Evolutionary conservation across 148 eudicot genomes (phyloP).

Genomic region (Arctostaphylos glauca): DNA sequence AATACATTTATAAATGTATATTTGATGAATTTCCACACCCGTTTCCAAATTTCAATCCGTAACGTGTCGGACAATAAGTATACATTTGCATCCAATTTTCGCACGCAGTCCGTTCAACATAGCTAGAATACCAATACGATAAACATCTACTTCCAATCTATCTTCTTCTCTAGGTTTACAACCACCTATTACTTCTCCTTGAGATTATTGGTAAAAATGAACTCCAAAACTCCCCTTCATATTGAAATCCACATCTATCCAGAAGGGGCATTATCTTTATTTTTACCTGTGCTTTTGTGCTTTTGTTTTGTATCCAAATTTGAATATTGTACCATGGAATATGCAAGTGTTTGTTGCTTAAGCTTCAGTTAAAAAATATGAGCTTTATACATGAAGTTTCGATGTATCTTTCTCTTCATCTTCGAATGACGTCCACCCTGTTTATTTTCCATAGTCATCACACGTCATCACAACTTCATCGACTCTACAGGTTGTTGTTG

Average conservation of each 20-base stretch:
- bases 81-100: too few relatives aligned
- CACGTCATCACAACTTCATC: neutral
- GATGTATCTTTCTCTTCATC: neutral
- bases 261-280: neutral
- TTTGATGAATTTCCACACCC: too few relatives aligned
- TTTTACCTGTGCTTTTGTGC: neutral
- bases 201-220: neutral
- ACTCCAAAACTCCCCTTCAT: neutral
- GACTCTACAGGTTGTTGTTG: too few relatives aligned
- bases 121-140: too few relatives aligned
- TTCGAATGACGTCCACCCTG: neutral
- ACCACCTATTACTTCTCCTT: too few relatives aligned
- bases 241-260: neutral
- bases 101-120: too few relatives aligned
- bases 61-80: too few relatives aligned
- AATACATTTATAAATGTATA: too few relatives aligned
- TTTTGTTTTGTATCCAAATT: neutral
- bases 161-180: too few relatives aligned
- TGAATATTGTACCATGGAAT: too few relatives aligned
- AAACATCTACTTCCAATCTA: too few relatives aligned
- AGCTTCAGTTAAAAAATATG: neutral
- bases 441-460: neutral
- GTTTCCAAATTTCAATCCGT: too few relatives aligned
- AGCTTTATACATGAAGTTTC: neutral
- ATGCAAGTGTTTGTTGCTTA: neutral